Evolutionary conservation across 768 basidiomycete species (phyloP), one percentile per base, ranked within the genome.

Genomic region (Trametes gibbosa): DNA sequence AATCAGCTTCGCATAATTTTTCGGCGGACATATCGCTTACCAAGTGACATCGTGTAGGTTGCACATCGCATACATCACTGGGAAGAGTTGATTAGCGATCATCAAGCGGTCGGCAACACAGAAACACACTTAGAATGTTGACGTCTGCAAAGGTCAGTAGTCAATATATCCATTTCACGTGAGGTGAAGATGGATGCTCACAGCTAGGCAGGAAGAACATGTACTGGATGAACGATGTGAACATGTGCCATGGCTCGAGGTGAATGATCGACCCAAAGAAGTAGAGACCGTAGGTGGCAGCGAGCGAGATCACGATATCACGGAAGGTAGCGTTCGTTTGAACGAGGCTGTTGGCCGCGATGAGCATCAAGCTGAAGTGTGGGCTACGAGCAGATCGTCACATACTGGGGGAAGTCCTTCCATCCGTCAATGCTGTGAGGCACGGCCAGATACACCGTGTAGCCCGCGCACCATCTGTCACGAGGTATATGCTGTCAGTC

Each of bases 211-310:
- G 79, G 65, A 95, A 81, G 80, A 97, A 90, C 80, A 97, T 81
- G 74, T 96, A 98, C 72, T 95, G 90, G 47, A 85, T 68, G 79
- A 95, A 94, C 56, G 87, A 92, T 13, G 95, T 96, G 74, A 98
- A 82, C 84, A 98, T 90, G 80, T 98, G 95, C 93, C 94, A 96
- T 0, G 95, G 95, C 70, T 98, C 95, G 37, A 93, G 74, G 66
- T 95, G 92, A 75, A 98, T 85, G 72, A 96, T 75, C 8, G 90
- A 92, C 59, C 87, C 82, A 67, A 96, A 74, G 68, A 97, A 81
- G 79, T 93, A 98, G 62, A 94, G 80, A 71, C 89, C 81, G 75
- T 90, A 88, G 58, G 93, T 86, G 67, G 86, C 81, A 63, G 84
- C 74, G 57, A 95, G 76, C 50, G 89, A 92, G 58, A 91, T 85